Base-by-base conservation (phyloP, 2,329 filamentous ascomycete species). In the Botrytis medusae region DNA sequence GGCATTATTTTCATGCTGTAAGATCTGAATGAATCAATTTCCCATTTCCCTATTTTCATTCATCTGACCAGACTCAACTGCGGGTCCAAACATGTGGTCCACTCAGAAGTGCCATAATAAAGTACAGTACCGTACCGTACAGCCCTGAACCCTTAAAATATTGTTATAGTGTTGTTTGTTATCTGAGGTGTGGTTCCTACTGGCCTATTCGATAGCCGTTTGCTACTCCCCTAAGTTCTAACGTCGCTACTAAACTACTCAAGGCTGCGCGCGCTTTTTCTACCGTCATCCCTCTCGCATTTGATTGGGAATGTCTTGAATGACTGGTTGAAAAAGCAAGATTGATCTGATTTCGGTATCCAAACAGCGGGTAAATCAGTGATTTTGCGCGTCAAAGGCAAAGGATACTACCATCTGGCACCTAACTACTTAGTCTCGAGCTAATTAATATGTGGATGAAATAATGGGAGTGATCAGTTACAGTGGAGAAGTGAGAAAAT, bases 31-130 rank as follows among this genome's bases (percentile, higher is more conserved):
- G 10, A 34, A 65, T 65, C 60, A 61, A n/a, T 18, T 62, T 14
- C 25, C 37, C 44, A 51, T 29, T 51, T 54, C 37, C 22, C 14
- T 34, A 51, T 40, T 51, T 20, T 67, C 46, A 60, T 72, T 61
- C 63, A 72, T 69, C 32, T 69, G 63, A 69, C 63, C 71, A 61
- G 32, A 72, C 29, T 69, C 32, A n/a, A 40, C 63, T 69, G 71
- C 63, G 62, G 71, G 71, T 61, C 62, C 48, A 40, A 54, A 46
- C 25, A 68, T 68, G n/a, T 59, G 48, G 61, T 37, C 46, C 62
- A 57, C 48, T 59, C n/a, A 25, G 32, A 62, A 29, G 48, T 51
- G 42, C 57, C 61, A 59, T n/a, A 34, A 59, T 29, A 57, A 29
- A 57, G 51, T n/a, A 37, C 32, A 20, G 44, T 60, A 44, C 32